These are phyloP conservation scores for Phoma sp. DNA, from an alignment of 2,329 filamentous ascomycete genomes.

Conservation along the genomic window DNA sequence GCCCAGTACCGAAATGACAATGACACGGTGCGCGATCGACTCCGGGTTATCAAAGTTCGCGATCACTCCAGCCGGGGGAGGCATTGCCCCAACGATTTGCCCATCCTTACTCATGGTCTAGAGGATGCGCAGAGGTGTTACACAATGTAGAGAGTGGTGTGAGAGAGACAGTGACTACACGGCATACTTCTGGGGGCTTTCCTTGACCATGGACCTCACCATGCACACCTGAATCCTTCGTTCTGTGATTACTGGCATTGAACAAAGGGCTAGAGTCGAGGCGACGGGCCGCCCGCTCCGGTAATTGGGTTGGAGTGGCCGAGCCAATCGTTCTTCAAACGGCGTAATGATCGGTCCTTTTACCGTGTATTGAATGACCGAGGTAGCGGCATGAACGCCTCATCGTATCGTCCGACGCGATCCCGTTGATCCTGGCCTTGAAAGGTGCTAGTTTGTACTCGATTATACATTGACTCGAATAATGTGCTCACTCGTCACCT, in stretches of 20 bases:
- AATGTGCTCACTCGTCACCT: too few species aligned
- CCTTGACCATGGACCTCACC: too few species aligned
- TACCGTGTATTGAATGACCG: neutral
- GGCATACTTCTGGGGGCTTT: too few species aligned
- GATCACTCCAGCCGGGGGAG: slow-evolving; percentile 5
- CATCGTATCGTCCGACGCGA: neutral
- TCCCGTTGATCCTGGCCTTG: too few species aligned
- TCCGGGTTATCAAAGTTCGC: slow-evolving; percentile 15
- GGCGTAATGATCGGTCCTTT: slow-evolving; percentile 5
- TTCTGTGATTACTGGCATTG: neutral
- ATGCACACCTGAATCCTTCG: neutral
- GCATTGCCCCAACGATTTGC: slow-evolving; percentile 3
- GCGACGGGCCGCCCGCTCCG: slow-evolving; percentile 1
- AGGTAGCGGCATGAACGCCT: slow-evolving; percentile 3
- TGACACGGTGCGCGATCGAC: slow-evolving; percentile 24
- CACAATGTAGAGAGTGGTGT: too few species aligned
- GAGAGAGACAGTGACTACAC: too few species aligned
- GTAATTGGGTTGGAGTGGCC: neutral
- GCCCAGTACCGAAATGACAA: slow-evolving; percentile 18
- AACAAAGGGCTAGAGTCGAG: neutral
- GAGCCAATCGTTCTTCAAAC: slow-evolving; percentile 1
- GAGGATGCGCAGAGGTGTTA: neutral
- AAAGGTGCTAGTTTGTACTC: too few species aligned
- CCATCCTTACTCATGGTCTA: slow-evolving; percentile 1
- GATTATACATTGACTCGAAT: too few species aligned